A percentile compares a stretch with the other conserved stretches of the same genome.
Evolutionary conservation across 1,139 yeast genomes (phyloP).

Genomic region (Saccharomyces pastorianus): DNA sequence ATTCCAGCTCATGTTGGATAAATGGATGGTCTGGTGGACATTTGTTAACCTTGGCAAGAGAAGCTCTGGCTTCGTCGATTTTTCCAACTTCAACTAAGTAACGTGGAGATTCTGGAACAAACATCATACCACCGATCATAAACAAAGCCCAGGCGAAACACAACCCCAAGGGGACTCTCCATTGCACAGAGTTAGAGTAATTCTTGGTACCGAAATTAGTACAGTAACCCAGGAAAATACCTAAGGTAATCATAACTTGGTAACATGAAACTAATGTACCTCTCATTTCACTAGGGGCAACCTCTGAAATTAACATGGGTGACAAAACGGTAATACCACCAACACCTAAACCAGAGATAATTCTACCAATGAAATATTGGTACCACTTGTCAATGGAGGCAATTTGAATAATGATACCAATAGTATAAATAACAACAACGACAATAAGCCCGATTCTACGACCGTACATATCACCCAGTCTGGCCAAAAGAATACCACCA

Average conservation of each 20-base stretch:
- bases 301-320: conserved; percentile 57
- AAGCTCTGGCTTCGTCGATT: conserved; percentile 48
- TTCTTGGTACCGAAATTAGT: conserved; percentile 50
- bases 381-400: conserved; percentile 44
- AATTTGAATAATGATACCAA: conserved; percentile 56
- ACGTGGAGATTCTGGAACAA: conserved; percentile 76
- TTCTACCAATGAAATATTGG: conserved; percentile 52
- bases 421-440: conserved; percentile 48
- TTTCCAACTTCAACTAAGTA: conserved; percentile 47
- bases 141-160: conserved; percentile 38
- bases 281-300: conserved; percentile 58
- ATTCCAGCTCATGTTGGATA: conserved; percentile 48
- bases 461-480: conserved; percentile 50
- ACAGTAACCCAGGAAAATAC: conserved; percentile 54
- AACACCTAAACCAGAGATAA: conserved; percentile 55
- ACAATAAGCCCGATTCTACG: conserved; percentile 51
- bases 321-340: conserved; percentile 53
- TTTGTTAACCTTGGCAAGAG: conserved; percentile 54
- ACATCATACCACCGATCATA: conserved; percentile 44
- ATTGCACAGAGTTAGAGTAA: conserved; percentile 41
- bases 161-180: conserved; percentile 55
- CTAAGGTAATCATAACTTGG: conserved; percentile 56
- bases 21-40: conserved; percentile 47
- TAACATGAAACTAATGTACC: conserved; percentile 56
- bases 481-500: conserved; percentile 50